Evolutionary conservation across 2,329 filamentous ascomycete genomes (phyloP), one percentile per base, ranked within the genome.

Genomic region (Scytalidium sp.): DNA sequence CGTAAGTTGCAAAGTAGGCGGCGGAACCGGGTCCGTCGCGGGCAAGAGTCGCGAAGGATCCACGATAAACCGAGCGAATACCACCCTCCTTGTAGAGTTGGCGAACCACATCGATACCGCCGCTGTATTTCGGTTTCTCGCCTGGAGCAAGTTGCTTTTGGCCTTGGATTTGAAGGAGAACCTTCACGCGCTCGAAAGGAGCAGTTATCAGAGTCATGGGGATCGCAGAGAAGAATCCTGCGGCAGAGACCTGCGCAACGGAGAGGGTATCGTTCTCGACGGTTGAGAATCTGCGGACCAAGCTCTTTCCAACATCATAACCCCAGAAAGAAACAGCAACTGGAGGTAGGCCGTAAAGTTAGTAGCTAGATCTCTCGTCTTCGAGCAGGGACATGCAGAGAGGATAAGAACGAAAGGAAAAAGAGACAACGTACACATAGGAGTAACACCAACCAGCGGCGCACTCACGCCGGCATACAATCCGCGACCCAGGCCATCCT

Each of bases 141-240:
- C 92, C 93, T 0, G 92, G 89, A 1, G 85, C 84, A 39, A 94
- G 85, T 47, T 79, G 74, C 72, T 92, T 91, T 71, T 97, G 91
- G 64, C 91, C 92, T 73, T 97, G 94, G 59, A 97, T 95, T 71
- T 99, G 94, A 1, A 99, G 85, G 56, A 99, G 91, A 49, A 99
- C 93, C 74, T 99, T 99, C 61, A 99, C 91, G 64, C 94, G 93
- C 79, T 99, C 94, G 68, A 99, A 97, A 53, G 94, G 94, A 3
- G 94, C 94, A n/a, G 94, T 97, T 75, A 99, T 97, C 70, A 90
- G 73, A 3, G 94, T 99, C 90, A 96, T 96, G 64, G 94, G 94
- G 52, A 99, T 88, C 53, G 94, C 94, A 65, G 90, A 96, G 81
- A 99, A 95, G 83, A 97, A 97, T 56, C 94, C 94, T 13, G 94